phyloP scores from a whole-genome alignment of 1,284 basidiomycete genomes.

The Phellinidium pouzarii region DNA sequence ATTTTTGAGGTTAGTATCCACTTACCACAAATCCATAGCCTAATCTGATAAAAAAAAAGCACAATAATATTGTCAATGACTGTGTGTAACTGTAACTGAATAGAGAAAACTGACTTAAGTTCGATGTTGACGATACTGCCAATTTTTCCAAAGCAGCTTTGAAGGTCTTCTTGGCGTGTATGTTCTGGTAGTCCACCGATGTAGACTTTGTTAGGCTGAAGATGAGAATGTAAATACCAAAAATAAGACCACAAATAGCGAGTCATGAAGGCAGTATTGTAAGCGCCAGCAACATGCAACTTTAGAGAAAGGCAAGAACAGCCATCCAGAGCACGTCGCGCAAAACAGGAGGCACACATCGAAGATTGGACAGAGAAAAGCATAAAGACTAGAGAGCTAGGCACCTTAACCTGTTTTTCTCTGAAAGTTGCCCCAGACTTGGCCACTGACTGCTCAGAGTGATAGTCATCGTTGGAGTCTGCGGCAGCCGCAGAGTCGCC shows the following conservation, averaged over 20 bases:
- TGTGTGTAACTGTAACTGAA: slow-evolving; percentile 15
- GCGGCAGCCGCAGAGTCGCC: slow-evolving; percentile 28
- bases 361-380: slow-evolving; percentile 20
- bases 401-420: slow-evolving; percentile 85
- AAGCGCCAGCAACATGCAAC: slow-evolving; percentile 18
- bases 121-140: slow-evolving; percentile 72
- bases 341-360: slow-evolving; percentile 16
- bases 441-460: slow-evolving; percentile 27
- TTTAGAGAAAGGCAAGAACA: slow-evolving; percentile 21
- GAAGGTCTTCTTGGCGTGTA: slow-evolving; percentile 75
- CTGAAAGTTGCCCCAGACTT: slow-evolving; percentile 48
- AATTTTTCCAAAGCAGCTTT: slow-evolving; percentile 78
- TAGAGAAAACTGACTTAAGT: slow-evolving; percentile 57
- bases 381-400: slow-evolving; percentile 46
- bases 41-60: slow-evolving; percentile 38
- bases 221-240: slow-evolving; percentile 61
- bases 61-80: slow-evolving; percentile 15
- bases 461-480: slow-evolving; percentile 42
- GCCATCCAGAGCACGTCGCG: slow-evolving; percentile 19
- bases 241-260: slow-evolving; percentile 35
- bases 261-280: slow-evolving; percentile 37
- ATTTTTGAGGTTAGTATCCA: slow-evolving; percentile 11
- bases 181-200: slow-evolving; percentile 81
- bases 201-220: slow-evolving; percentile 84
- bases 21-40: slow-evolving; percentile 83